Percentiles rank a stretch among this genome's conserved stretches.
phyloP scores from a whole-genome alignment of 495 filamentous ascomycete genomes.

The Extremus antarcticus region DNA sequence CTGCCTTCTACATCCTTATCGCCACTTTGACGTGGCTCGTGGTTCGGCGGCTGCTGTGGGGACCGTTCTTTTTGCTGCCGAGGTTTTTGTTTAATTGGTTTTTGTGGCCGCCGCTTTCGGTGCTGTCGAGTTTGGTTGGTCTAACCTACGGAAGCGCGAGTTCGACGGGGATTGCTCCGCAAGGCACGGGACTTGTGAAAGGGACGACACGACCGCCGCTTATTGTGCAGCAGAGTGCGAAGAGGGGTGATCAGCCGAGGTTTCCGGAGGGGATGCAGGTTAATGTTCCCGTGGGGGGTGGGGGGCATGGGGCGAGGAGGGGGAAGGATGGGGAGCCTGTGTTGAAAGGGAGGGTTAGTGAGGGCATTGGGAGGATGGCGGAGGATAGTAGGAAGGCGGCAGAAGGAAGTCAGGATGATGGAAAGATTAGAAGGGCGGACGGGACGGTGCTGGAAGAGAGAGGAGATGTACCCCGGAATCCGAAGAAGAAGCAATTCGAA shows the following conservation, averaged over 20 bases:
- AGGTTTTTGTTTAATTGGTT: conserved; percentile 34
- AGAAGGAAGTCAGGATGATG: conserved; percentile 32
- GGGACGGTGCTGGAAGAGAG: conserved; percentile 28
- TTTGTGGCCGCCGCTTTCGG: conserved; percentile 49
- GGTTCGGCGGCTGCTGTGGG: conserved; percentile 73
- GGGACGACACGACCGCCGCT: conserved; percentile 13
- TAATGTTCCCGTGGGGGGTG: conserved; percentile 27
- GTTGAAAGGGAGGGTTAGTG: conserved; percentile 36
- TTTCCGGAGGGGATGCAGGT: conserved; percentile 15
- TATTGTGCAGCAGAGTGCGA: conserved; percentile 33
- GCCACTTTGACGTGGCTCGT: conserved; percentile 74
- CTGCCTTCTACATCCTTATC: conserved; percentile 68
- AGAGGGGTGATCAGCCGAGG: conserved; percentile 26
- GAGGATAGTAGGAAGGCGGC: conserved; percentile 28
- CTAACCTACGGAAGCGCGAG: neutral
- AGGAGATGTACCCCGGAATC: conserved; percentile 42
- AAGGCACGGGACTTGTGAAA: neutral
- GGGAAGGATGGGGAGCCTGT: conserved; percentile 13
- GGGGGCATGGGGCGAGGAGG: conserved; percentile 30
- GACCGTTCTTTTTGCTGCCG: conserved; percentile 44
- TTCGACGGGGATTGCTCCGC: neutral
- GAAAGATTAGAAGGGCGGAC: conserved; percentile 25
- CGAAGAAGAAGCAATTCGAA: conserved; percentile 82
- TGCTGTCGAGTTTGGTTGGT: conserved; percentile 5
- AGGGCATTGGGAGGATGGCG: conserved; percentile 45